These are phyloP conservation scores for Phaffia tasmanica DNA, from an alignment of 768 basidiomycete species.

Conservation along the genomic window DNA sequence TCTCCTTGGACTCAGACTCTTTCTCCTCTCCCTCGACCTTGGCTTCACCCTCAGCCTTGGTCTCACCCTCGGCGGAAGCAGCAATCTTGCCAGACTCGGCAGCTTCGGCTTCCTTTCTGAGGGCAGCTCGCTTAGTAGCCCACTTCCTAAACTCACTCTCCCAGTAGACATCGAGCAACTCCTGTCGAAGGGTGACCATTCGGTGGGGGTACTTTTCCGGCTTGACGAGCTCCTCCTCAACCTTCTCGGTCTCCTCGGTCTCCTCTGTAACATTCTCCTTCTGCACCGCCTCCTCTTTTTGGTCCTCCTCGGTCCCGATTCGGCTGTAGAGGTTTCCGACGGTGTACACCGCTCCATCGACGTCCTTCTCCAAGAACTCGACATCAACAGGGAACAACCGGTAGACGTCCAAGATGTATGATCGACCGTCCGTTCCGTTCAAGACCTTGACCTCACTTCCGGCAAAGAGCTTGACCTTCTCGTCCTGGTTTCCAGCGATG, in stretches of 20 bases:
- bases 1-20: slow-evolving; percentile 20
- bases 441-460: slow-evolving; percentile 42
- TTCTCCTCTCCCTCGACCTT: slow-evolving; percentile 24
- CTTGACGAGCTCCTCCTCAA: slow-evolving; percentile 22
- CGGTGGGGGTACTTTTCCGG: slow-evolving; percentile 39
- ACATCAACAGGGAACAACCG: slow-evolving; percentile 41
- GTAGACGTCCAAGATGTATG: slow-evolving; percentile 42
- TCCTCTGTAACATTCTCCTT: slow-evolving; percentile 16
- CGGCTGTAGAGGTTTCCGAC: slow-evolving; percentile 15
- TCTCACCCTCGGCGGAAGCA: slow-evolving; percentile 29
- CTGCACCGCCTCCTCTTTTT: neutral
- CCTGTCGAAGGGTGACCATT: slow-evolving; percentile 40
- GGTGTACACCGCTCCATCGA: slow-evolving; percentile 28
- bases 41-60: slow-evolving; percentile 27
- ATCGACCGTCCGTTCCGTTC: slow-evolving; percentile 40
- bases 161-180: slow-evolving; percentile 42
- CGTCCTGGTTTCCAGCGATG: slow-evolving; percentile 34
- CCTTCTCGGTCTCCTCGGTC: slow-evolving; percentile 9
- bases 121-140: slow-evolving; percentile 34
- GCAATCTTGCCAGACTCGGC: slow-evolving; percentile 27
- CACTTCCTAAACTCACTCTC: slow-evolving; percentile 40
- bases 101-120: slow-evolving; percentile 30
- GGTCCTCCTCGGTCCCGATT: slow-evolving; percentile 9
- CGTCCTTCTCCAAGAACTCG: slow-evolving; percentile 42
- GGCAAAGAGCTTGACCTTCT: slow-evolving; percentile 38